A percentile compares a stretch with the other conserved stretches of the same genome.
Evolutionary conservation across 352 stramenopile genomes (phyloP).

Genomic region (Thraustochytrium striatum): DNA sequence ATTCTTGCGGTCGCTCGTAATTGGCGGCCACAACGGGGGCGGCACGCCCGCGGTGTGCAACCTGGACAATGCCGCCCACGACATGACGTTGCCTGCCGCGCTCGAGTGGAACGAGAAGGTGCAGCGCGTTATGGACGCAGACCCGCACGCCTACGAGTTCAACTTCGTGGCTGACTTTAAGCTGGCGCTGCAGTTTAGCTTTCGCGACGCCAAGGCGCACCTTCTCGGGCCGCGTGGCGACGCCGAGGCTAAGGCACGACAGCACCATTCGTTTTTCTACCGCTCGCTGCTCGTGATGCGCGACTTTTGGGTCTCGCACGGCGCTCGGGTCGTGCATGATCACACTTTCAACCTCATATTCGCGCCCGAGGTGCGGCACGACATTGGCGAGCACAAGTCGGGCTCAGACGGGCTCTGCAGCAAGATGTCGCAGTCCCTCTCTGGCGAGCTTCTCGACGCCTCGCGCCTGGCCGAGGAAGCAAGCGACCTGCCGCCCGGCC

Average conservation of each 20-base stretch:
- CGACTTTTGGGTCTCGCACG: constrained; percentile 28
- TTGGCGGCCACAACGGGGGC: constrained; percentile 32
- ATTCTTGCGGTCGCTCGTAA: constrained; percentile 25
- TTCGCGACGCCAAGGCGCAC: background rate
- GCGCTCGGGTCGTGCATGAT: background rate
- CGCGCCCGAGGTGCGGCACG: background rate
- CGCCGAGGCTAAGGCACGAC: background rate
- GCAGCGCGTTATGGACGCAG: background rate
- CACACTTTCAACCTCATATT: background rate
- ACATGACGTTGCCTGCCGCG: constrained; percentile 35
- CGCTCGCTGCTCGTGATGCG: constrained; percentile 8
- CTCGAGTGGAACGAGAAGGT: constrained; percentile 31
- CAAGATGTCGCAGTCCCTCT: background rate
- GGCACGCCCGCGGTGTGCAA: constrained; percentile 37
- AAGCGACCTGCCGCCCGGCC: background rate
- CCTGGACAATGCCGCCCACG: constrained; percentile 33
- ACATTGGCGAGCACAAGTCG: constrained; percentile 6
- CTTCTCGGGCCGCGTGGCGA: background rate
- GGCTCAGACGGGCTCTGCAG: constrained; percentile 32
- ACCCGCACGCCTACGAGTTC: constrained; percentile 39
- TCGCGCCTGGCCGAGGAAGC: background rate
- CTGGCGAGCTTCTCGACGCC: constrained; percentile 2
- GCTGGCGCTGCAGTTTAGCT: background rate
- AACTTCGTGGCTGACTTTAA: constrained; percentile 48
- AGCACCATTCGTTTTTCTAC: background rate